Percentiles rank a stretch among this genome's conserved stretches.
phyloP scores from a whole-genome alignment of 192 early-diverging fungal species.

The Blastocladiella britannica region DNA sequence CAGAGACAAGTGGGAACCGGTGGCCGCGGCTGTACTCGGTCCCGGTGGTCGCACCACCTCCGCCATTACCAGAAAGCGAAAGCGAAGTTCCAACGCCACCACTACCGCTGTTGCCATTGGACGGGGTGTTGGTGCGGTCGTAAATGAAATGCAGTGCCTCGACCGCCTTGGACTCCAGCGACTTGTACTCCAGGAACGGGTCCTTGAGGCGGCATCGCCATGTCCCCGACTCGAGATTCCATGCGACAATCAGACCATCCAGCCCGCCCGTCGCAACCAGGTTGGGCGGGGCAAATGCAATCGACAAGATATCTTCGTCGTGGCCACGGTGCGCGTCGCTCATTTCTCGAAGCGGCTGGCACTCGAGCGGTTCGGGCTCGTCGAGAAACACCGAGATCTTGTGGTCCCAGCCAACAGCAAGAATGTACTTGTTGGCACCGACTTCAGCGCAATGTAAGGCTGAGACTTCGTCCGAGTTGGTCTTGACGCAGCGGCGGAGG shows the following conservation, averaged over 20 bases:
- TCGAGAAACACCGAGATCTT: conserved; percentile 34
- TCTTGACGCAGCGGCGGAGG: conserved; percentile 28
- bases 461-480: conserved; percentile 21
- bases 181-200: conserved; percentile 6
- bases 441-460: conserved; percentile 35
- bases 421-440: conserved; percentile 33
- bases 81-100: not conserved
- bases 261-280: conserved; percentile 7
- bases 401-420: conserved; percentile 37
- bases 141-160: conserved; percentile 5
- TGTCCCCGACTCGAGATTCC: conserved; percentile 11
- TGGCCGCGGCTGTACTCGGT: not conserved
- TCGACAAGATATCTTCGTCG: conserved; percentile 5
- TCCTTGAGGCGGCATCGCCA: conserved; percentile 3
- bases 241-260: conserved; percentile 8
- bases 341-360: conserved; percentile 23
- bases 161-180: conserved; percentile 5
- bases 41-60: too few species aligned
- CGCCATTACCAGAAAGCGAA: too few species aligned
- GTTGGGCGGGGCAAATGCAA: conserved; percentile 6
- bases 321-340: conserved; percentile 20
- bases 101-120: conserved; percentile 1
- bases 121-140: not conserved
- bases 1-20: conserved; percentile 7
- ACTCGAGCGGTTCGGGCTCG: conserved; percentile 28